Conservation (phyloP, 2,329 filamentous ascomycete species). For the Penicillium vulpinum region DNA sequence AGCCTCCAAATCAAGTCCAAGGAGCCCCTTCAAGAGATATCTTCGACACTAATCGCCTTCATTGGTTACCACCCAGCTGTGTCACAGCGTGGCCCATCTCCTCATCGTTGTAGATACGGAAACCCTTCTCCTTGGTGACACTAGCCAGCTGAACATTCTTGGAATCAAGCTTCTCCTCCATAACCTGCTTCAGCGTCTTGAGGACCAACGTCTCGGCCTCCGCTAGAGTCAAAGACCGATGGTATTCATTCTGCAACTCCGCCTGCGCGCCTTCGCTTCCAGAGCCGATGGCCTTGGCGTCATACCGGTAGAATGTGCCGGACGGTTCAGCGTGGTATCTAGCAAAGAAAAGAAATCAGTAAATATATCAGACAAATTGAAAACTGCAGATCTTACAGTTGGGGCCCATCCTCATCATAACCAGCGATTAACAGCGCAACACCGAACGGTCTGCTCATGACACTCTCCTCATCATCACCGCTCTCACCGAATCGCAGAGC, state of each 20-base stretch:
- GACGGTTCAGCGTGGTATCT: slow-evolving; percentile 96
- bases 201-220: slow-evolving; percentile 94
- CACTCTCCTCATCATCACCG: slow-evolving; percentile 95
- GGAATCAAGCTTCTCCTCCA: slow-evolving; percentile 98
- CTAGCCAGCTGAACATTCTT: slow-evolving; percentile 99
- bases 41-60: slow-evolving; percentile 18
- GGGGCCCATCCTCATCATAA: slow-evolving; percentile 94
- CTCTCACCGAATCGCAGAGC: slow-evolving; percentile 95
- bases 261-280: slow-evolving; percentile 97
- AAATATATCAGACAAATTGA: background rate
- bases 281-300: slow-evolving; percentile 97
- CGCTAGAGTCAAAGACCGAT: slow-evolving; percentile 89
- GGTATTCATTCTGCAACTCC: slow-evolving; percentile 97
- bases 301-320: slow-evolving; percentile 98
- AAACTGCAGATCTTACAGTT: slow-evolving; percentile 59
- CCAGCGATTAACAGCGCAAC: slow-evolving; percentile 95
- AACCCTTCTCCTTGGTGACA: slow-evolving; percentile 95
- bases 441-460: slow-evolving; percentile 97
- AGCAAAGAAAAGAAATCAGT: slow-evolving; percentile 6
- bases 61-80: slow-evolving; percentile 55
- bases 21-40: slow-evolving; percentile 13
- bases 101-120: slow-evolving; percentile 97
- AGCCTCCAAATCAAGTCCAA: slow-evolving; percentile 14
- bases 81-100: slow-evolving; percentile 94
- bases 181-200: slow-evolving; percentile 98